Percentiles rank a stretch among this genome's conserved stretches.
These are phyloP conservation scores for Tolypocladium cylindrosporum DNA, from an alignment of 2,329 filamentous ascomycete species.

Conservation along the genomic window DNA sequence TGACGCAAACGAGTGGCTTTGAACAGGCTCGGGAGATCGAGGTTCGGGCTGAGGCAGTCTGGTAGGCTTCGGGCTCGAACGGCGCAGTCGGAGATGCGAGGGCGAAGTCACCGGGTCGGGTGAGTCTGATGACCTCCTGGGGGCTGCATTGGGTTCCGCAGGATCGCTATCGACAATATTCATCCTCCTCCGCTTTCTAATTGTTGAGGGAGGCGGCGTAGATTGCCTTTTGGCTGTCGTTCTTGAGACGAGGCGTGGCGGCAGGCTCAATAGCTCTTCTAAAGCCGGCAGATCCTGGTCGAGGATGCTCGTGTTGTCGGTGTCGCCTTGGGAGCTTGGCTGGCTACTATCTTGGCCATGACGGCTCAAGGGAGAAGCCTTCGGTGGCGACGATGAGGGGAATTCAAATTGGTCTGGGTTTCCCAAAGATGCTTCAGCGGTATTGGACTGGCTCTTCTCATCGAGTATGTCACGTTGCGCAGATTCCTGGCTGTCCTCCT, in stretches of 20 bases:
- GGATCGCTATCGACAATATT: slow-evolving; percentile 21
- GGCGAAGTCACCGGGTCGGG: neutral
- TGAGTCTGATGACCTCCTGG: neutral
- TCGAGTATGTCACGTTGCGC: slow-evolving; percentile 18
- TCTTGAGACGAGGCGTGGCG: slow-evolving; percentile 5
- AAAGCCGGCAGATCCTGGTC: slow-evolving; percentile 28
- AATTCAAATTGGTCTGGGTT: slow-evolving; percentile 11
- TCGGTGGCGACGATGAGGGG: slow-evolving; percentile 18
- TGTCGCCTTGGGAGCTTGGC: slow-evolving; percentile 22
- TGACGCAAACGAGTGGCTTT: neutral
- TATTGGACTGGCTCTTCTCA: slow-evolving; percentile 26
- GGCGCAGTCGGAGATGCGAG: neutral
- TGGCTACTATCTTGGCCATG: slow-evolving; percentile 21
- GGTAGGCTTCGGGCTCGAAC: neutral
- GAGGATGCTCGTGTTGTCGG: slow-evolving; percentile 25
- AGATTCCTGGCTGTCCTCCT: slow-evolving; percentile 39
- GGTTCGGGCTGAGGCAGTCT: neutral
- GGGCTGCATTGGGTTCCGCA: slow-evolving; percentile 9
- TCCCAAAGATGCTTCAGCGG: slow-evolving; percentile 8
- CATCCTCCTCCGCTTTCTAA: slow-evolving; percentile 19
- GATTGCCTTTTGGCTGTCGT: slow-evolving; percentile 12
- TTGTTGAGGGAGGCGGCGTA: slow-evolving; percentile 14
- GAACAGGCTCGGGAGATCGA: neutral
- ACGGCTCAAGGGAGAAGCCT: slow-evolving; percentile 15
- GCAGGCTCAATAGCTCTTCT: slow-evolving; percentile 19